phyloP scores from a whole-genome alignment of 2,329 filamentous ascomycete genomes.

The Trichoderma koningii region DNA sequence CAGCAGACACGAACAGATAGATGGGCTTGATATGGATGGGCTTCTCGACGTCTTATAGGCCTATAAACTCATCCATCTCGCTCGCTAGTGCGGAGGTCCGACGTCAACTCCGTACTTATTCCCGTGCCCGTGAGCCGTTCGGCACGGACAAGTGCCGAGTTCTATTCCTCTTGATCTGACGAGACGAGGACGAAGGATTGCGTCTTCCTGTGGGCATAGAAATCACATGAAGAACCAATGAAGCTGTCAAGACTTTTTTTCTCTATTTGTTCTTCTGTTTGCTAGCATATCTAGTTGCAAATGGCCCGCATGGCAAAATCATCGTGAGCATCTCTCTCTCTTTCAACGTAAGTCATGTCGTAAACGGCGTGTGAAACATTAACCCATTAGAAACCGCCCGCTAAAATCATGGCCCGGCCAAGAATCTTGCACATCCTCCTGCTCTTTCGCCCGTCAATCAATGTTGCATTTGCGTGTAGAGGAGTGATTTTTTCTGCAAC shows the following conservation, averaged over 20 bases:
- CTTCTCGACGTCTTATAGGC: background rate
- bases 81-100: slow-evolving; percentile 14
- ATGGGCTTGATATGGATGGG: slow-evolving; percentile 4
- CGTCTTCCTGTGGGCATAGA: background rate
- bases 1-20: background rate
- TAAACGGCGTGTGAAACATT: slow-evolving; percentile 25
- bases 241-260: background rate
- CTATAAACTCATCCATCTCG: background rate
- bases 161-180: background rate
- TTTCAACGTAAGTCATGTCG: slow-evolving; percentile 24
- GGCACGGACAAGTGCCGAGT: background rate
- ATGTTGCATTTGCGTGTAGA: slow-evolving; percentile 11
- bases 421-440: background rate
- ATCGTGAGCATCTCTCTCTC: background rate
- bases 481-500: slow-evolving; percentile 21
- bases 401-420: slow-evolving; percentile 6
- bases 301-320: slow-evolving; percentile 20
- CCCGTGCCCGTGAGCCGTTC: slow-evolving; percentile 8
- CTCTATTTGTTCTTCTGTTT: background rate
- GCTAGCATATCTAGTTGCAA: slow-evolving; percentile 18
- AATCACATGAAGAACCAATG: background rate
- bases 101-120: slow-evolving; percentile 24
- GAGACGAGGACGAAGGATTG: background rate
- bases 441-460: background rate
- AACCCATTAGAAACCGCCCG: slow-evolving; percentile 11